Base-by-base conservation (phyloP, 1,139 yeast genomes). In the Pichia sp. region DNA sequence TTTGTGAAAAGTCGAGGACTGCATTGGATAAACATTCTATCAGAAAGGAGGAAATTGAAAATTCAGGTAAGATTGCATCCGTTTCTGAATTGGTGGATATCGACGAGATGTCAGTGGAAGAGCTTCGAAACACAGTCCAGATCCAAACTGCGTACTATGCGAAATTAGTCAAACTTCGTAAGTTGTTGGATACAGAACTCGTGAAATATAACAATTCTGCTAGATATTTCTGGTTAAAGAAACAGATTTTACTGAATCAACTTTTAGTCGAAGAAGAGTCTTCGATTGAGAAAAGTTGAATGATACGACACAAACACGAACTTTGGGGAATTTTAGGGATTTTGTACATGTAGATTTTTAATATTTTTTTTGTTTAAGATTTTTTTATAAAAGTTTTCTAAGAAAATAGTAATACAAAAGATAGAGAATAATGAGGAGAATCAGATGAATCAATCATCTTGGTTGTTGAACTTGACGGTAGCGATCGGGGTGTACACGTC, bases 91-190 rank as follows among this genome's bases (percentile, higher is more conserved):
- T 52, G 4, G 50, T 54, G 10, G 52, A 57, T 8, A 58, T 64
- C 24, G 67, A 64, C 4, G 48, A 53, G 5, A 31, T 61, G 11
- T 54, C 62, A 34, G 44, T 50, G 3, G 63, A 59, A 3, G 60
- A 63, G n/a, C 48, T 66, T 19, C 53, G 58, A 12, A 50, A 53
- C 1, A 54, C 60, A 15, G 58, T 63, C 11, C 60, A 60, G 8
- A 59, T 60, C 12, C 59, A 76, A 39, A 67, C 69, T 42, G 59
- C 72, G 30, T 69, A 71, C 46, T 62, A 67, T 36, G 50, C 60
- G 2, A 81, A 88, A 63, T 73, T 81, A 3, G 53, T 67, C n/a
- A 75, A 73, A 47, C 70, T 82, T 20, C 73, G 78, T 47, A 63
- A 69, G 42, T 56, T 76, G 15, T 70, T 84, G 34, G 70, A 71